Base-by-base conservation (phyloP, 2,329 filamentous ascomycete species). In the Stagonosporopsis vannaccii region DNA sequence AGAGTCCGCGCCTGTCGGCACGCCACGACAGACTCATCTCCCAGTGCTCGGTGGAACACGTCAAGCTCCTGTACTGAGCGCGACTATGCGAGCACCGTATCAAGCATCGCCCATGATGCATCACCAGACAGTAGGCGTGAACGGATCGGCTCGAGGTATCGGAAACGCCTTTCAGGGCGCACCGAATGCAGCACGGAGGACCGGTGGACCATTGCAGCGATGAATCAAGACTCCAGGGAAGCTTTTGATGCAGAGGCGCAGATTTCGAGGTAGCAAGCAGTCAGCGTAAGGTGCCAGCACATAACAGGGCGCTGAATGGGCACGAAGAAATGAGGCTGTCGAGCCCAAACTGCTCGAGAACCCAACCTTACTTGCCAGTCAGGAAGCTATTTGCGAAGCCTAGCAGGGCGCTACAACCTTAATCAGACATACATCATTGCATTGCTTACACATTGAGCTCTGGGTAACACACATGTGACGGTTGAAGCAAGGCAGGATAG, bases 41-140 rank as follows among this genome's bases (percentile, higher is more conserved):
- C 69, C 68, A n/a, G 63, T 73, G 22, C 61, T 70, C 15, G 66
- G 71, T 12, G 63, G 66, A 7, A 56, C 59, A 44, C 70, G 68
- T 56, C 68, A 66, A 37, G 68, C 67, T 30, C 58, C 59, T 6
- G 62, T 63, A 15, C 53, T 62, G n/a, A 62, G 52, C 43, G 57
- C 51, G 2, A 59, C 68, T 25, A 43, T 50, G 8, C 59, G 60
- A 22, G 56, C 64, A 20, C 36, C 61, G n/a, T 71, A 73, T 40
- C 69, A 69, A 20, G 61, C 68, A 11, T 70, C 73, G 11, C 73
- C 75, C 0, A 65, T 72, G 17, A 62, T 47, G 22, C 62, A 32
- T 67, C 73, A 73, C 36, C 74, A 74, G 35, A 65, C 73, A 12
- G 52, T 78, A 4, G 61, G 63, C n/a, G 62, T 42, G 15, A 63